Conservation (phyloP, 352 stramenopile species). For the Phytopythium montanum region DNA sequence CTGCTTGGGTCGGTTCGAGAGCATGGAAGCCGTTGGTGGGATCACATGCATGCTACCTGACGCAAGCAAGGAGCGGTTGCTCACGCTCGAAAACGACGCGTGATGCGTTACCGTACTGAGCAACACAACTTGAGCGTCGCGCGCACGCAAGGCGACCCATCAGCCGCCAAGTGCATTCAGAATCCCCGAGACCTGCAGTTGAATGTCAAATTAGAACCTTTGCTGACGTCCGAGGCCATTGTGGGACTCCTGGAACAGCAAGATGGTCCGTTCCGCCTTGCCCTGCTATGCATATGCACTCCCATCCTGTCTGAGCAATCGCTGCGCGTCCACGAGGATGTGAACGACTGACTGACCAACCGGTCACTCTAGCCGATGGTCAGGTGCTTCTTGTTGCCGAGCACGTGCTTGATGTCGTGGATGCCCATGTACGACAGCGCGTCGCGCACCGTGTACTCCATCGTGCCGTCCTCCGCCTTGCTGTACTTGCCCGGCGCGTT, state of each 20-base stretch:
- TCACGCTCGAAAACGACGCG: neutral
- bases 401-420: constrained; percentile 29
- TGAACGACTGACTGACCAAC: neutral
- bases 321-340: neutral
- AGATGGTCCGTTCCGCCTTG: neutral
- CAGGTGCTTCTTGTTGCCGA: constrained; percentile 9
- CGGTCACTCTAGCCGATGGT: neutral
- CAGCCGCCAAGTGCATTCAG: too few relatives aligned
- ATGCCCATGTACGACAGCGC: constrained; percentile 23
- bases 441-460: constrained; percentile 24
- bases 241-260: neutral
- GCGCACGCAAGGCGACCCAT: neutral
- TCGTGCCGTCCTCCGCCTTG: constrained; percentile 7
- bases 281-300: neutral
- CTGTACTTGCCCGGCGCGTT: constrained; percentile 15
- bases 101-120: neutral
- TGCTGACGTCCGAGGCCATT: neutral
- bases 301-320: neutral
- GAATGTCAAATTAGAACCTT: neutral
- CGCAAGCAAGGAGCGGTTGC: neutral
- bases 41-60: neutral
- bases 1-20: neutral
- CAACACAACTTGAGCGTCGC: neutral
- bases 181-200: neutral
- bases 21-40: neutral